Evolutionary conservation across 768 basidiomycete genomes (phyloP).

Genomic region (Solioccasus polychromus): DNA sequence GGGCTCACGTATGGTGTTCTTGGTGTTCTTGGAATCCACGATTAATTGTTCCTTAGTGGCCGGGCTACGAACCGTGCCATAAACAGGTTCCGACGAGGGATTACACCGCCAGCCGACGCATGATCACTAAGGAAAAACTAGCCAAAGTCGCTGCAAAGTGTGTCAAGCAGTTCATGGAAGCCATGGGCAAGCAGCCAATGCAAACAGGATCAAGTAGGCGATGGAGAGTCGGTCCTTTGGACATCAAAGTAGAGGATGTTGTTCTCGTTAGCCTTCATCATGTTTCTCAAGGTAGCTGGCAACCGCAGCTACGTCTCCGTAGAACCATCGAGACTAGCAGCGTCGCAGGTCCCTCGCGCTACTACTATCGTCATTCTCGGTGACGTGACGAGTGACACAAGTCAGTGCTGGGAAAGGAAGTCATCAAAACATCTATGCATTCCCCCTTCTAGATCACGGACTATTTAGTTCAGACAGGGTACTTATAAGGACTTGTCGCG

Average conservation of each 20-base stretch:
- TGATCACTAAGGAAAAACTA: slow-evolving; percentile 65
- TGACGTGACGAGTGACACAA: no score
- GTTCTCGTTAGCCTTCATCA: slow-evolving; percentile 74
- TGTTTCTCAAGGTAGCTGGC: slow-evolving; percentile 77
- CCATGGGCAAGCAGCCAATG: slow-evolving; percentile 5
- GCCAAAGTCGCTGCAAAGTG: slow-evolving; percentile 72
- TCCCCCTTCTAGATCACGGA: no score
- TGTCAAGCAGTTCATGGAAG: slow-evolving; percentile 29
- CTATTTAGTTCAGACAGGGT: no score
- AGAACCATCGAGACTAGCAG: not conserved
- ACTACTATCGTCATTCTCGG: no score
- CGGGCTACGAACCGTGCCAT: slow-evolving; percentile 67
- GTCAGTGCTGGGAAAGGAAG: no score
- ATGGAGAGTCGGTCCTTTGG: slow-evolving; percentile 16
- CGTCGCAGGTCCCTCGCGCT: no score
- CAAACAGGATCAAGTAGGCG: not conserved
- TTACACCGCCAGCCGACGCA: slow-evolving; percentile 63
- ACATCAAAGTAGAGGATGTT: slow-evolving; percentile 11
- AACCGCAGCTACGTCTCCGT: slow-evolving; percentile 61
- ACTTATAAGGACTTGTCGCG: no score
- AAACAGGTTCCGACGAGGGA: slow-evolving; percentile 71
- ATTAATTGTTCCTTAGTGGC: slow-evolving; percentile 51
- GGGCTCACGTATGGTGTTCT: slow-evolving; percentile 50
- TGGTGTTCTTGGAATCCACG: not conserved
- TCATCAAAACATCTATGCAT: no score